These are phyloP conservation scores for Taphrina communis DNA, from an alignment of 1,139 yeast genomes.

Conservation along the genomic window DNA sequence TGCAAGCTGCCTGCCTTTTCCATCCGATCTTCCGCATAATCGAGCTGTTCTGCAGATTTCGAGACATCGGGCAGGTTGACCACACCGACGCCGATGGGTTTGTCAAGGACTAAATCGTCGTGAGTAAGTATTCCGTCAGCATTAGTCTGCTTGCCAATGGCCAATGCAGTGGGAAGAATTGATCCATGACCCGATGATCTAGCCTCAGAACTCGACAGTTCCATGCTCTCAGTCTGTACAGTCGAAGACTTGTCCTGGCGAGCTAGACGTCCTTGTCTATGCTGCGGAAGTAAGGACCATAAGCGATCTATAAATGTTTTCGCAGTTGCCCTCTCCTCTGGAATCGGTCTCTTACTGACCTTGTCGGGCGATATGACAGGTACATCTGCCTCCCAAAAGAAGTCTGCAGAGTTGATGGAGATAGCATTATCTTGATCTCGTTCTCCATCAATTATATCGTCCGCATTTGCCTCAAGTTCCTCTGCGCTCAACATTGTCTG, in stretches of 20 bases:
- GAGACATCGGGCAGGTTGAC: not conserved
- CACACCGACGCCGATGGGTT: slow-evolving; percentile 8
- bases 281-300: not conserved
- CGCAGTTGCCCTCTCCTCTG: not conserved
- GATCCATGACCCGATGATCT: not conserved
- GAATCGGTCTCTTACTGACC: not conserved
- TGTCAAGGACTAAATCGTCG: slow-evolving; percentile 7
- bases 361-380: not conserved
- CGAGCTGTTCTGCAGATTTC: not conserved
- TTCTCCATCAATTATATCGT: slow-evolving; percentile 47
- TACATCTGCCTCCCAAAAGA: slow-evolving; percentile 65
- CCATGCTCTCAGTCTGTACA: not conserved
- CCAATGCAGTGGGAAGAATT: not conserved
- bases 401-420: slow-evolving; percentile 60
- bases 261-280: not conserved
- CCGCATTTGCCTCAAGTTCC: slow-evolving; percentile 48
- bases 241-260: not conserved
- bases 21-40: not conserved
- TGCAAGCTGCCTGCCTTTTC: not conserved
- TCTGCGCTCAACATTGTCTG: slow-evolving; percentile 61
- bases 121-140: not conserved
- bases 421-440: slow-evolving; percentile 53
- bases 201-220: not conserved
- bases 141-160: not conserved
- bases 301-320: not conserved